Percentiles rank a stretch among this genome's conserved stretches.
Evolutionary conservation across 2,329 filamentous ascomycete species (phyloP).

Genomic region (Microcera coccophila): DNA sequence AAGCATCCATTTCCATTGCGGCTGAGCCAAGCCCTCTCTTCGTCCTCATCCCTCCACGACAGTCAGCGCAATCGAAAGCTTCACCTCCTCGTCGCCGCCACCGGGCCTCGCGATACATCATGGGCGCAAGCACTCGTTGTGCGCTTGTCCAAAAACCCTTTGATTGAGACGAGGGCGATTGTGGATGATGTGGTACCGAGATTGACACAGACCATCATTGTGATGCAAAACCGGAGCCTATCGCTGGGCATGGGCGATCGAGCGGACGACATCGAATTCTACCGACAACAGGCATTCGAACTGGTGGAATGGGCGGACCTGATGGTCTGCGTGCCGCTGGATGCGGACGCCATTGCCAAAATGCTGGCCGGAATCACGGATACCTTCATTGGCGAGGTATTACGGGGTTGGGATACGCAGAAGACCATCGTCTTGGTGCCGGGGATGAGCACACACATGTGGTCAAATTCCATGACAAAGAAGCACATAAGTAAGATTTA

Average conservation of each 20-base stretch:
- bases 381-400: slow-evolving; percentile 72
- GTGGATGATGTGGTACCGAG: slow-evolving; percentile 63
- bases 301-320: slow-evolving; percentile 85
- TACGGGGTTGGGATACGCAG: slow-evolving; percentile 81
- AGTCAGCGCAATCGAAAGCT: slow-evolving; percentile 43
- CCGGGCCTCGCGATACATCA: slow-evolving; percentile 61
- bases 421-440: slow-evolving; percentile 84
- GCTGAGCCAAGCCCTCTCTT: slow-evolving; percentile 29
- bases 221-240: slow-evolving; percentile 52
- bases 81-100: slow-evolving; percentile 61
- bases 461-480: slow-evolving; percentile 85
- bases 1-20: slow-evolving; percentile 30
- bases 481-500: slow-evolving; percentile 81
- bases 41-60: slow-evolving; percentile 37
- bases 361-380: slow-evolving; percentile 84
- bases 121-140: slow-evolving; percentile 64
- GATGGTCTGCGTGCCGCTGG: slow-evolving; percentile 77
- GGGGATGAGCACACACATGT: slow-evolving; percentile 84
- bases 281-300: slow-evolving; percentile 53
- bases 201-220: slow-evolving; percentile 59
- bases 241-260: slow-evolving; percentile 29
- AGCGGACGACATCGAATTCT: slow-evolving; percentile 50
- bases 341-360: slow-evolving; percentile 78
- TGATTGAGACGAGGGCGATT: slow-evolving; percentile 59
- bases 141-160: slow-evolving; percentile 60